Evolutionary conservation across 1,284 basidiomycete species (phyloP).

Genomic region (Cronartium quercuum): DNA sequence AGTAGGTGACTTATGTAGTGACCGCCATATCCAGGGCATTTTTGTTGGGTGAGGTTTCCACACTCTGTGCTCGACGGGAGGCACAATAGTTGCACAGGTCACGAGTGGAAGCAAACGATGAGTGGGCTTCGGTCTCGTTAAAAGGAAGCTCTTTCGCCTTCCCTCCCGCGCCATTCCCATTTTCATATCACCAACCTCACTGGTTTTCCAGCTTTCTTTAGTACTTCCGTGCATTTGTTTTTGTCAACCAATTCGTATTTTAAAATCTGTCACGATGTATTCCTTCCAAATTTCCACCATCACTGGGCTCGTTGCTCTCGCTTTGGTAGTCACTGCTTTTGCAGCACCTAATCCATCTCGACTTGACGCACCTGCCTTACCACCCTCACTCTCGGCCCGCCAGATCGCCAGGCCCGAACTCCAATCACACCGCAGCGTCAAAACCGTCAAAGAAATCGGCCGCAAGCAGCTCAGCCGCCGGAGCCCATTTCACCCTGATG

Average conservation of each 20-base stretch:
- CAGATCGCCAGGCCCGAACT: background rate
- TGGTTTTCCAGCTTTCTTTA: too few relatives aligned
- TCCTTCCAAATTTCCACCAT: background rate
- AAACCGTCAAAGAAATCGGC: background rate
- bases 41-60: background rate
- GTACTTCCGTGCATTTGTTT: background rate
- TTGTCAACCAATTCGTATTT: too few relatives aligned
- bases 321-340: background rate
- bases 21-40: conserved; percentile 2
- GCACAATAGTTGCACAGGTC: too few relatives aligned
- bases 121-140: background rate
- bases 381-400: background rate
- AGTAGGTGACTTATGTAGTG: too few relatives aligned
- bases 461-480: conserved; percentile 5
- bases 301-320: background rate
- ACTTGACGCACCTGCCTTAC: too few relatives aligned
- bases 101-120: background rate
- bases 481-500: background rate
- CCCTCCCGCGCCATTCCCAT: background rate
- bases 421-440: background rate
- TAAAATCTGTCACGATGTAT: background rate
- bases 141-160: background rate
- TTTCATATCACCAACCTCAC: too few relatives aligned
- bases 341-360: background rate
- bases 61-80: too few relatives aligned